Conservation (phyloP, 1,139 yeast species). For the Zygosaccharomyces sapae region DNA sequence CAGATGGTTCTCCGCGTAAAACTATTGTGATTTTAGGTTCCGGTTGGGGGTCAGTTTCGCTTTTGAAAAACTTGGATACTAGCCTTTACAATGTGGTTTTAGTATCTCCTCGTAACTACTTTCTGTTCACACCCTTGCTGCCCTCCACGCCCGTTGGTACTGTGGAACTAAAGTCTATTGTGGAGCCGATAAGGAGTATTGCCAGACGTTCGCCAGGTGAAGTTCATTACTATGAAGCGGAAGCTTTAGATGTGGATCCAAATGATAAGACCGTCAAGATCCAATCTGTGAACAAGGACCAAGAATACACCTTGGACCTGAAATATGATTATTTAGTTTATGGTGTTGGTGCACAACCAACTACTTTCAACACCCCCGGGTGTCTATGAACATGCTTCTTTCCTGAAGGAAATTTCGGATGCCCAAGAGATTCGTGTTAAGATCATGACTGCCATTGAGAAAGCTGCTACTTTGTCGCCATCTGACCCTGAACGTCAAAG, state of each 20-base stretch:
- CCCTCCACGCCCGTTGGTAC: constrained; percentile 96
- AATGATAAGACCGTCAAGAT: constrained; percentile 61
- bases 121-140: constrained; percentile 86
- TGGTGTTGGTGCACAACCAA: constrained; percentile 90
- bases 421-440: constrained; percentile 71
- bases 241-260: constrained; percentile 81
- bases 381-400: constrained; percentile 79
- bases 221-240: constrained; percentile 87
- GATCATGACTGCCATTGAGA: constrained; percentile 76
- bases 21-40: constrained; percentile 86
- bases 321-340: constrained; percentile 76
- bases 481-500: constrained; percentile 77
- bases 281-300: constrained; percentile 36
- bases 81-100: constrained; percentile 81
- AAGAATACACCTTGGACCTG: constrained; percentile 47
- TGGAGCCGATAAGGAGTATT: constrained; percentile 79
- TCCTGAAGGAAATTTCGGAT: constrained; percentile 83
- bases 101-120: constrained; percentile 91
- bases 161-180: constrained; percentile 84
- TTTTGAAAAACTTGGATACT: constrained; percentile 81
- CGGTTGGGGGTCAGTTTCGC: constrained; percentile 89
- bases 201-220: constrained; percentile 66
- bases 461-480: constrained; percentile 70
- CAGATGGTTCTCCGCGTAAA: constrained; percentile 74
- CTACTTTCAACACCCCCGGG: constrained; percentile 87